Base-by-base conservation (phyloP, 192 early-diverging fungal species). In the Dispira simplex region DNA sequence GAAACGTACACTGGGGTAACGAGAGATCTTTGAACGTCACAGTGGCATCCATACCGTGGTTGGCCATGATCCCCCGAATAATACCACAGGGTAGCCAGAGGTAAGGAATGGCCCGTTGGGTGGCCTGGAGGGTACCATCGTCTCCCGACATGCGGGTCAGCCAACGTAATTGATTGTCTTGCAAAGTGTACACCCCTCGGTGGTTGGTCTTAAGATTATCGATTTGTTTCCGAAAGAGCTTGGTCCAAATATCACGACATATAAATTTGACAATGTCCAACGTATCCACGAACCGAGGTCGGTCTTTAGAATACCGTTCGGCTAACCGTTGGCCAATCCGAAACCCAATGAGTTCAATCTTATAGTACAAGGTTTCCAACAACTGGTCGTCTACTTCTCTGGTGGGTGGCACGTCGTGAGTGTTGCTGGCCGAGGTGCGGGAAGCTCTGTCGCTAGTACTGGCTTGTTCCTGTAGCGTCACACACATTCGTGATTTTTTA, bases 201-300 rank as follows among this genome's bases (percentile, higher is more conserved):
- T 98, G 97, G 73, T 99, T 99, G 11, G 97, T 98, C 72, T 99
- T 99, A 12, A 99, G 77, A 66, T 98, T 97, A 67, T 99, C 97
- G 45, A 99, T 85, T 69, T 99, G 94, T 63, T 98, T 93, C 70
- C 93, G 91, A 69, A 98, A 99, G 51, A 95, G 71, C 43, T 87
- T 74, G 54, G 86, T 86, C 97, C 97, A 99, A 25, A 95, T 79
- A 57, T 99, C 97, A 71, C 97, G 97, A 79, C 97, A 99, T 11
- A 99, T 84, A 79, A 96, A 99, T 71, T 99, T 99, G 57, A 99
- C 88, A 39, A 96, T 87, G 54, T 98, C 97, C 23, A 99, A 74
- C 32, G 87, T 97, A 76, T 98, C 95, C 0, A 79, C 75, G 68
- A 99, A 90, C 8, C 97, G 85, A 64, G 89, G 81, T 65, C 86